Evolutionary conservation across 1,139 yeast genomes (phyloP).

Genomic region (Suhomyces taliae): DNA sequence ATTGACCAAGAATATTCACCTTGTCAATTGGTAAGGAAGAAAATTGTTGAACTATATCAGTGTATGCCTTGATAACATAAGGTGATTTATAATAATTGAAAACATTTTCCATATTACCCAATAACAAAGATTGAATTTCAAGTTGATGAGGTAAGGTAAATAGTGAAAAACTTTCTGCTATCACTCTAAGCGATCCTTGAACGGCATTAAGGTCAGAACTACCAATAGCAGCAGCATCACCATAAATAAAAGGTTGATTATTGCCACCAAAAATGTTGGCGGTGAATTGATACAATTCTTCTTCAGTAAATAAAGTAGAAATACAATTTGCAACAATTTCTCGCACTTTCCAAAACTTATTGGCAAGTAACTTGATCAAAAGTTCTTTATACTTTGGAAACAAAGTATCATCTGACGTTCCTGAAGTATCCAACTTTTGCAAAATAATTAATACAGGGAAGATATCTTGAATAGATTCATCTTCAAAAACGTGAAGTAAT

Average conservation of each 20-base stretch:
- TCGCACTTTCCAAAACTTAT: constrained; percentile 75
- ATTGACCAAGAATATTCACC: constrained; percentile 18
- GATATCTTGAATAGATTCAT: constrained; percentile 33
- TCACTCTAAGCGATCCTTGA: constrained; percentile 6
- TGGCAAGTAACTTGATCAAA: constrained; percentile 14
- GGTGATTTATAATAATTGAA: constrained; percentile 1
- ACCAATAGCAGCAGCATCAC: neutral
- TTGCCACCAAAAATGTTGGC: neutral
- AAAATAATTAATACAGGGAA: constrained; percentile 76
- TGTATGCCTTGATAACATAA: constrained; percentile 33
- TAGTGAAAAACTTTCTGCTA: constrained; percentile 1
- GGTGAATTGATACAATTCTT: constrained; percentile 15
- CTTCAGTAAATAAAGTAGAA: constrained; percentile 46
- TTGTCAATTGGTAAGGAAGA: constrained; percentile 1
- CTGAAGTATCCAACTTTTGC: constrained; percentile 48
- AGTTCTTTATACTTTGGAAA: constrained; percentile 11
- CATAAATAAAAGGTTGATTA: neutral
- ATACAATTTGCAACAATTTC: constrained; percentile 80
- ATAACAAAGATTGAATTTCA: neutral
- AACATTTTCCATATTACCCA: neutral
- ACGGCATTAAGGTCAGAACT: constrained; percentile 2
- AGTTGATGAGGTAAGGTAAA: neutral
- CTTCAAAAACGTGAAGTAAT: constrained; percentile 27
- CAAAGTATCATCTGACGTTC: constrained; percentile 1
- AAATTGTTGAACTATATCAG: constrained; percentile 24